These are phyloP conservation scores for Paraphoma chrysanthemicola DNA, from an alignment of 2,329 filamentous ascomycete species.

Conservation along the genomic window DNA sequence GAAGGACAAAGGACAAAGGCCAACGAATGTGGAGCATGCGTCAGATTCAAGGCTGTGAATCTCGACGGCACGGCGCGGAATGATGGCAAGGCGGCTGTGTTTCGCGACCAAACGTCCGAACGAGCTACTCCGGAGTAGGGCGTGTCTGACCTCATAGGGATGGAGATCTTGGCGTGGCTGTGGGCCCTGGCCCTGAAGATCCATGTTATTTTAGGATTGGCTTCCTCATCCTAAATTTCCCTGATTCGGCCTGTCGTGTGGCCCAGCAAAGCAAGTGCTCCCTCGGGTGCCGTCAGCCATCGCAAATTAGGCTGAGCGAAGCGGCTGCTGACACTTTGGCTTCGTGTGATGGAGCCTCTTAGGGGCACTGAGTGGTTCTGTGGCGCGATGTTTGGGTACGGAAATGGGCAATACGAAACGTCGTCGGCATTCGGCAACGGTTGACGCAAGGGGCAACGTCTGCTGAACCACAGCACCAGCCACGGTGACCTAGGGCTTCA, in stretches of 20 bases:
- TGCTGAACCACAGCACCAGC: not conserved
- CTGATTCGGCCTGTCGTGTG: constrained; percentile 9
- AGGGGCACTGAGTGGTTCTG: not conserved
- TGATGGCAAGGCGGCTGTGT: not conserved
- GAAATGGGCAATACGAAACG: not conserved
- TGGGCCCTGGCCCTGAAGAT: constrained; percentile 13
- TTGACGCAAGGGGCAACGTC: not conserved
- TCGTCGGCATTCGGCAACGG: not conserved
- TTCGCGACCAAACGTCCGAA: not conserved
- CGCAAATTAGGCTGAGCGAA: not conserved
- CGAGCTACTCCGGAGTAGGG: not conserved
- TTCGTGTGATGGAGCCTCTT: not conserved
- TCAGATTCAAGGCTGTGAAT: constrained; percentile 8
- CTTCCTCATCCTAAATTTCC: constrained; percentile 1
- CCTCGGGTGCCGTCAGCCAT: not conserved
- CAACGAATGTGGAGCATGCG: constrained; percentile 12
- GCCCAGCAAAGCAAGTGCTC: not conserved
- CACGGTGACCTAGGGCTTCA: not conserved
- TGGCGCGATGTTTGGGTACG: not conserved
- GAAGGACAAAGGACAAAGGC: not conserved
- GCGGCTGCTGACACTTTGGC: constrained; percentile 5
- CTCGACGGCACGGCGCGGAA: constrained; percentile 2
- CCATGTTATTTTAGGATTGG: constrained; percentile 15
- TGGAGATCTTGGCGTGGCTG: constrained; percentile 18
- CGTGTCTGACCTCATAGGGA: constrained; percentile 24